These are phyloP conservation scores for Trichothecium sympodiale DNA, from an alignment of 2,329 filamentous ascomycete species.

Conservation along the genomic window DNA sequence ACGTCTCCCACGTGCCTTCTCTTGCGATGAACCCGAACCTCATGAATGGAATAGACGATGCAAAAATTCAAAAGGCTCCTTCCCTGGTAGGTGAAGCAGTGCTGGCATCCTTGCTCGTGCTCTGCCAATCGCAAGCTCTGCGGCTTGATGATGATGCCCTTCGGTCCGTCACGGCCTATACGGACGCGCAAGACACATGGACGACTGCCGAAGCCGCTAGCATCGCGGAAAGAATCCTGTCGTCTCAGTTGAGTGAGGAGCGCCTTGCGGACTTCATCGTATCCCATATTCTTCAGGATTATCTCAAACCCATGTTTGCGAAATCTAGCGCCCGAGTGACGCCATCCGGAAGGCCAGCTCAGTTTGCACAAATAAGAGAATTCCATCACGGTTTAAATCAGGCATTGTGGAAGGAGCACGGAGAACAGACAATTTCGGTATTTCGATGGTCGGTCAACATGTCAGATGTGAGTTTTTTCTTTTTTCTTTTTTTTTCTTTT, in stretches of 20 bases:
- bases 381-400: constrained; percentile 2
- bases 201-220: constrained; percentile 19
- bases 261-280: constrained; percentile 29
- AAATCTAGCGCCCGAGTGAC: constrained; percentile 33
- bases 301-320: constrained; percentile 58
- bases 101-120: constrained; percentile 15
- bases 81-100: constrained; percentile 10
- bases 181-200: constrained; percentile 24
- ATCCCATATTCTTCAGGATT: constrained; percentile 46
- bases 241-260: constrained; percentile 5
- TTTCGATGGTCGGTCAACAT: constrained; percentile 43
- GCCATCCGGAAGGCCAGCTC: constrained; percentile 16
- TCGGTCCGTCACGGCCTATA: constrained; percentile 19
- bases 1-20: too few species aligned
- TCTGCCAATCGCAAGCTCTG: constrained; percentile 8
- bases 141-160: constrained; percentile 12
- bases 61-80: too few species aligned
- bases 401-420: constrained; percentile 13
- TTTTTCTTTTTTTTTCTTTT: background rate
- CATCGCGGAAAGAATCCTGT: constrained; percentile 21
- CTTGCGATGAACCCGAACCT: too few species aligned
- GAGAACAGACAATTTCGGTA: constrained; percentile 10
- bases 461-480: constrained; percentile 31
- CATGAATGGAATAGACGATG: too few species aligned
- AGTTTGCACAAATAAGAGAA: constrained; percentile 9